Percentiles rank a stretch among this genome's conserved stretches.
Conservation (phyloP, 768 basidiomycete genomes). For the Porphyrellus cyaneotinctus region DNA sequence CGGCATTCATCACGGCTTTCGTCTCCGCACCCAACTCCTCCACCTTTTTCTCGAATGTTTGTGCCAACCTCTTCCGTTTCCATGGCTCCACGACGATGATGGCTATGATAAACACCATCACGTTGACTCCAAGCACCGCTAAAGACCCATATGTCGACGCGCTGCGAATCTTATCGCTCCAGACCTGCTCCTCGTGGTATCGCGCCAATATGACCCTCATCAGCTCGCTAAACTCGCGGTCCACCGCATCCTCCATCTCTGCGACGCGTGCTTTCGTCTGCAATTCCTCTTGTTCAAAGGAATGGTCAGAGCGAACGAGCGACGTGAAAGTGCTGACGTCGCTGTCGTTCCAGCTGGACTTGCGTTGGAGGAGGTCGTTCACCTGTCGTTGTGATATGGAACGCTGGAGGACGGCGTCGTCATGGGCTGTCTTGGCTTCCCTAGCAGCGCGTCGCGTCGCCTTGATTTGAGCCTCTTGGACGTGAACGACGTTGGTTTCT, state of each 20-base stretch:
- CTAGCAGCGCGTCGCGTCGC: slow-evolving; percentile 62
- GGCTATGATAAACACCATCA: slow-evolving; percentile 86
- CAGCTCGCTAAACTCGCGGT: slow-evolving; percentile 81
- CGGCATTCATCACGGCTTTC: slow-evolving; percentile 43
- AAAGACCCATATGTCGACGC: slow-evolving; percentile 92
- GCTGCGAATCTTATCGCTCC: slow-evolving; percentile 98
- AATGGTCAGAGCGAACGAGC: slow-evolving; percentile 87
- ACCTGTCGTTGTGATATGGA: slow-evolving; percentile 91
- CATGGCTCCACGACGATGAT: slow-evolving; percentile 93
- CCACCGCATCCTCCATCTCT: slow-evolving; percentile 73
- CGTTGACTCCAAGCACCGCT: slow-evolving; percentile 80
- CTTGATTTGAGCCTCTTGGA: slow-evolving; percentile 69
- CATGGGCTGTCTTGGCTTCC: slow-evolving; percentile 70
- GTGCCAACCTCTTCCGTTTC: slow-evolving; percentile 83
- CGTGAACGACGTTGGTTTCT: slow-evolving; percentile 11
- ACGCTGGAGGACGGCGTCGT: slow-evolving; percentile 72
- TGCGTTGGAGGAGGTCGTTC: slow-evolving; percentile 91
- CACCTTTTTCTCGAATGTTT: slow-evolving; percentile 86
- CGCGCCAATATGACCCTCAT: slow-evolving; percentile 86
- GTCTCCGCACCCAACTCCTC: slow-evolving; percentile 44
- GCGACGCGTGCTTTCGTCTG: slow-evolving; percentile 64
- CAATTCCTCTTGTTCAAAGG: slow-evolving; percentile 75
- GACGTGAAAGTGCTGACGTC: slow-evolving; percentile 87
- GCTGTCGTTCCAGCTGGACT: slow-evolving; percentile 85
- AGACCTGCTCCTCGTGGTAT: slow-evolving; percentile 98